A percentile compares a stretch with the other conserved stretches of the same genome.
These are phyloP conservation scores for Arabidopsis hybrid DNA, from an alignment of 441 rosid species.

Conservation along the genomic window DNA sequence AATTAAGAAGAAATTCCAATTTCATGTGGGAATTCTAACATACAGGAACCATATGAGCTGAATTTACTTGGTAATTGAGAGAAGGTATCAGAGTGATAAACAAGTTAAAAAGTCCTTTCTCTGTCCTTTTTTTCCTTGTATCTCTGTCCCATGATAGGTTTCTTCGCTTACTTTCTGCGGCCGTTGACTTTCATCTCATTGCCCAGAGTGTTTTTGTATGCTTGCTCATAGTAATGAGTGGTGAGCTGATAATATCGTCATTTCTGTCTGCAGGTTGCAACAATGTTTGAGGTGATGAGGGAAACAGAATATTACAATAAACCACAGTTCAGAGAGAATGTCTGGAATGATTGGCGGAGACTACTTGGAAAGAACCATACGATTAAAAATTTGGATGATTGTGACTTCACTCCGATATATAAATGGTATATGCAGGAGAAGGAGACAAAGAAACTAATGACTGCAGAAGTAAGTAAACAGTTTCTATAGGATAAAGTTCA, in stretches of 20 bases:
- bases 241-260: conserved; percentile 30
- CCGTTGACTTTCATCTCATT: conserved; percentile 13
- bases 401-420: conserved; percentile 92
- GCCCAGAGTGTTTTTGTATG: background rate
- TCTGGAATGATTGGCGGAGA: conserved; percentile 96
- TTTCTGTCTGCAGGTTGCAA: conserved; percentile 83
- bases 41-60: too few relatives aligned
- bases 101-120: conserved; percentile 9
- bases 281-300: conserved; percentile 98
- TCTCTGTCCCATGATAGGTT: conserved; percentile 21
- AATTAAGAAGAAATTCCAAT: background rate
- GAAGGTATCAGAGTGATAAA: background rate
- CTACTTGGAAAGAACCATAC: conserved; percentile 86
- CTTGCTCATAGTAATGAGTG: conserved; percentile 29
- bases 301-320: conserved; percentile 94
- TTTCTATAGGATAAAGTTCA: conserved; percentile 6
- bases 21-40: background rate
- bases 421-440: conserved; percentile 90
- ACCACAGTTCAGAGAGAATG: conserved; percentile 80
- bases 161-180: conserved; percentile 1
- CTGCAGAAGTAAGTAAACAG: conserved; percentile 73
- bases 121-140: conserved; percentile 30
- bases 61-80: background rate
- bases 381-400: conserved; percentile 73
- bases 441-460: conserved; percentile 98